Conservation (phyloP, 2,329 filamentous ascomycete species). For the Curvularia sp. region DNA sequence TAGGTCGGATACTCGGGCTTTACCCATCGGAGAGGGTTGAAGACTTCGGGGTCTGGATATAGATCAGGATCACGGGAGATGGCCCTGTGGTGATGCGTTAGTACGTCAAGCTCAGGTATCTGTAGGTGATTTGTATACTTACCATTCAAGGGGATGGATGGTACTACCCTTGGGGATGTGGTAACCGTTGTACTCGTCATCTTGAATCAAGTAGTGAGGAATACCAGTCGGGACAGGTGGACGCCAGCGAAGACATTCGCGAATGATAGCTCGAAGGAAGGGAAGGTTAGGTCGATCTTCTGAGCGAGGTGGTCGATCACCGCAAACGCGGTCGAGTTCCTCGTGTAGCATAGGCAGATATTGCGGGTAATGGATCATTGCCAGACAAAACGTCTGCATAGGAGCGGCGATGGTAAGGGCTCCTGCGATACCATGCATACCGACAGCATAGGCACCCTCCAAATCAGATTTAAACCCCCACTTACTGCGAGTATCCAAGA, state of each 20-base stretch:
- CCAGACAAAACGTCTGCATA: constrained; percentile 58
- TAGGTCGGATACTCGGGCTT: constrained; percentile 61
- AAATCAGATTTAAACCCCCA: constrained; percentile 55
- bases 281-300: constrained; percentile 52
- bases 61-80: constrained; percentile 61
- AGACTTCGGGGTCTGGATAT: constrained; percentile 73
- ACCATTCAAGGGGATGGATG: constrained; percentile 56
- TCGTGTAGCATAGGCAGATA: constrained; percentile 53
- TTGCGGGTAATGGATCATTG: constrained; percentile 55
- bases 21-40: constrained; percentile 68
- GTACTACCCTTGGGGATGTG: constrained; percentile 64
- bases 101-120: constrained; percentile 1
- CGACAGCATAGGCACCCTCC: constrained; percentile 56
- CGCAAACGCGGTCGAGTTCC: constrained; percentile 52
- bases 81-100: constrained; percentile 48
- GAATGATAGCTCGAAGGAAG: constrained; percentile 50
- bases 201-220: constrained; percentile 62
- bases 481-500: constrained; percentile 50
- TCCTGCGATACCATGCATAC: constrained; percentile 58
- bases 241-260: constrained; percentile 55
- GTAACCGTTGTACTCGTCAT: constrained; percentile 65
- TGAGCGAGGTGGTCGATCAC: constrained; percentile 46
- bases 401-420: constrained; percentile 57
- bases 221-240: constrained; percentile 57
- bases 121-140: constrained; percentile 16